Evolutionary conservation across 495 filamentous ascomycete genomes (phyloP).

Genomic region (Daldinia vernicosa): DNA sequence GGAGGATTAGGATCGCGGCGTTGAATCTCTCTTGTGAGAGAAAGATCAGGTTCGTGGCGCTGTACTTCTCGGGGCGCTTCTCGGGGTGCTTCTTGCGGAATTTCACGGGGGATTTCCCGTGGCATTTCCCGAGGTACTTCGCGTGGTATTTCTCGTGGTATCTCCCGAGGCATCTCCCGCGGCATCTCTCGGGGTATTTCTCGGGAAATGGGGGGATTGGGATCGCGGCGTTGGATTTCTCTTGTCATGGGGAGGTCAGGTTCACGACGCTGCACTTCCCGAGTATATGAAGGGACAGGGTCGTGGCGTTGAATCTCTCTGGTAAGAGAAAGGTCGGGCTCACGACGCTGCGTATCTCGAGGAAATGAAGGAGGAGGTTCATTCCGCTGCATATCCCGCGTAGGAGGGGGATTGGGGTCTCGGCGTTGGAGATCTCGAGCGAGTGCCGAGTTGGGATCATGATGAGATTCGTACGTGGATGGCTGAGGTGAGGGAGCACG

Average conservation of each 20-base stretch:
- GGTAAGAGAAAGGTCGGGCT: not conserved
- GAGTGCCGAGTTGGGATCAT: slow-evolving; percentile 78
- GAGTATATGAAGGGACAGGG: slow-evolving; percentile 11
- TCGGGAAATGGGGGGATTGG: slow-evolving; percentile 10
- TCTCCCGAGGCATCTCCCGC: not conserved
- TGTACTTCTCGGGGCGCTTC: not conserved
- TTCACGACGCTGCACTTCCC: slow-evolving; percentile 22
- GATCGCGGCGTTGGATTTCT: slow-evolving; percentile 23
- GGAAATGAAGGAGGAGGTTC: not conserved
- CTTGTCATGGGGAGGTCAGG: not conserved
- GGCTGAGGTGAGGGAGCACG: slow-evolving; percentile 68
- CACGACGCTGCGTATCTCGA: slow-evolving; percentile 16
- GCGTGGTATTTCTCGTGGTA: not conserved
- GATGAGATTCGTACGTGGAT: slow-evolving; percentile 87
- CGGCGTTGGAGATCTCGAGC: slow-evolving; percentile 48
- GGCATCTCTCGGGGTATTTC: not conserved
- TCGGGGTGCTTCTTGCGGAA: not conserved
- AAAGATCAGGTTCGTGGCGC: slow-evolving; percentile 1
- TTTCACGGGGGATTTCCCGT: not conserved
- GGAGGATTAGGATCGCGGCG: slow-evolving; percentile 17
- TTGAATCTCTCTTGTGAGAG: slow-evolving; percentile 15
- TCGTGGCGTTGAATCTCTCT: slow-evolving; percentile 26
- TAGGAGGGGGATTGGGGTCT: slow-evolving; percentile 15
- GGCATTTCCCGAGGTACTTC: not conserved
- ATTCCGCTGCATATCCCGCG: slow-evolving; percentile 21